Evolutionary conservation across 2,329 filamentous ascomycete genomes (phyloP).

Genomic region (Aotearoamyces nothofagi): DNA sequence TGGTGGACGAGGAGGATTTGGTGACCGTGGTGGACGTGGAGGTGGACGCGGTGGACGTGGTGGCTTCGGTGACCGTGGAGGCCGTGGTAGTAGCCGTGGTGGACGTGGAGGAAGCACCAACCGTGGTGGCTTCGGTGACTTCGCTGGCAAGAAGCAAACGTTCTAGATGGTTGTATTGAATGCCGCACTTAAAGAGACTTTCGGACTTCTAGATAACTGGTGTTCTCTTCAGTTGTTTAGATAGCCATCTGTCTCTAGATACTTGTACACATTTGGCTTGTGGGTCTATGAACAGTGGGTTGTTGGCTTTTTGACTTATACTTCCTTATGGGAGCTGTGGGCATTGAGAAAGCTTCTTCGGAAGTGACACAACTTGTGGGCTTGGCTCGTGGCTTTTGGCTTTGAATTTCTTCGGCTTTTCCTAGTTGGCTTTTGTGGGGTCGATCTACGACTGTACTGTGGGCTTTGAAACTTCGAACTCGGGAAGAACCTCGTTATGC

Average conservation of each 20-base stretch:
- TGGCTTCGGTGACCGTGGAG: slow-evolving; percentile 21
- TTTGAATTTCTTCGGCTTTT: slow-evolving; percentile 10
- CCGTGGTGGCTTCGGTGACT: slow-evolving; percentile 41
- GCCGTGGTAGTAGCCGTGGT: slow-evolving; percentile 28
- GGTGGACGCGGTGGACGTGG: slow-evolving; percentile 20
- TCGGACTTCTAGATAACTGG: too few species aligned
- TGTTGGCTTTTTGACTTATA: slow-evolving; percentile 22
- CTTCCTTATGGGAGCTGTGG: slow-evolving; percentile 18
- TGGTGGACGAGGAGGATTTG: slow-evolving; percentile 21
- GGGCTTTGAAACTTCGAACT: slow-evolving; percentile 19
- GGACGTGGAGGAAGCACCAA: slow-evolving; percentile 25
- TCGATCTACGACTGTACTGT: slow-evolving; percentile 14
- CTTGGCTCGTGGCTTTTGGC: slow-evolving; percentile 15
- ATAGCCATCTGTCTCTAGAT: slow-evolving; percentile 2
- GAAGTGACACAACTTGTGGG: slow-evolving; percentile 13
- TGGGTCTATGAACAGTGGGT: slow-evolving; percentile 22
- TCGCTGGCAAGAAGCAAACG: slow-evolving; percentile 38
- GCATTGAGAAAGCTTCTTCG: slow-evolving; percentile 17
- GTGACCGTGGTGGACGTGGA: slow-evolving; percentile 24
- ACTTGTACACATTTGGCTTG: slow-evolving; percentile 19
- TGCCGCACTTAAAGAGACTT: background rate
- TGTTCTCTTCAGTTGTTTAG: background rate
- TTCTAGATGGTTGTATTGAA: slow-evolving; percentile 6
- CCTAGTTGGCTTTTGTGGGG: slow-evolving; percentile 12
- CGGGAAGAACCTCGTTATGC: slow-evolving; percentile 19